Base-by-base conservation (phyloP, 441 rosid species). In the Eutrema salsugineum region DNA sequence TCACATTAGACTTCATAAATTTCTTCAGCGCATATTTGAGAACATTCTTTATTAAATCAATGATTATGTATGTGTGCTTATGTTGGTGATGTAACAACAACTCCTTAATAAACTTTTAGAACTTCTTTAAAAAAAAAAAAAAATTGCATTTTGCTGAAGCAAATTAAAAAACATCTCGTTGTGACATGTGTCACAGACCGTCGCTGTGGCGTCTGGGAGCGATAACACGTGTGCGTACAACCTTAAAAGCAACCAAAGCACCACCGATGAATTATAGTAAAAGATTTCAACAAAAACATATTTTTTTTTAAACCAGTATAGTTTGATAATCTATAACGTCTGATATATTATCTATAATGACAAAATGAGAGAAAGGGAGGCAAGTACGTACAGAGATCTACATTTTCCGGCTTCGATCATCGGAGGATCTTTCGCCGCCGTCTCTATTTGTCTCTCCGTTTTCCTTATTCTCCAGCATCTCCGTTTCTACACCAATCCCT, bases 401-500 rank as follows among this genome's bases (percentile, higher is more conserved):
- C 90, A 86, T 68, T 77, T 57, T 12, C 87, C 91, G 14, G 96
- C 93, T 27, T 27, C 78, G 40, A 27, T 92, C 39, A 27, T 82
- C 54, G 99, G 86, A 61, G 97, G 94, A 56, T 79, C 88, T 77
- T 89, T 86, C 76, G 88, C 89, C 19, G 49, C 81, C 77, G 83
- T 79, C 38, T 89, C 98, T 0, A 74, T 86, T 35, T 14, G 63
- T 32, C 86, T 90, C 65, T 87, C 98, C 59, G 1, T 81, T 33
- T 76, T 77, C 68, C 88, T 86, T 77, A 82, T 83, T 47, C 43
- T 86, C 43, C 90, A 84, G 28, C 98, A 92, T 84, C 98, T 92
- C 79, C 84, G 92, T 81, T 82, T 85, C 57, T 90, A 94, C 82
- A 87, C 92, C 64, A 92, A 89, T 62, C 97, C 96, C 6, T 78